A percentile compares a stretch with the other conserved stretches of the same genome.
These are phyloP conservation scores for Phyllosticta capitalensis DNA, from an alignment of 2,329 filamentous ascomycete genomes.

Conservation along the genomic window DNA sequence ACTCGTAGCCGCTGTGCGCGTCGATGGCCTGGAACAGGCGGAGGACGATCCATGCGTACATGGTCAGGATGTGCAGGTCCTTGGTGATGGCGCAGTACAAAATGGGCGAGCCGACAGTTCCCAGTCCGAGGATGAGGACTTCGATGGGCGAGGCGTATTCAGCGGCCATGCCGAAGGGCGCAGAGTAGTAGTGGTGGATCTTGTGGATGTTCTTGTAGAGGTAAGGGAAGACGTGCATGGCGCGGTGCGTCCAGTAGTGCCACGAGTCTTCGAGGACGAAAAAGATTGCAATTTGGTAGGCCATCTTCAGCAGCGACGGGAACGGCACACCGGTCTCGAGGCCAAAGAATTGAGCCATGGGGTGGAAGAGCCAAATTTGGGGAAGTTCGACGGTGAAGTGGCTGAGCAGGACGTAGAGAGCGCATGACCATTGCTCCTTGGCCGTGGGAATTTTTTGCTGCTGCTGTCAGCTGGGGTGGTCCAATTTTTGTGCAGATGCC, in stretches of 20 bases:
- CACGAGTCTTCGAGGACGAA: conserved; percentile 94
- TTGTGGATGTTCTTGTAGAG: conserved; percentile 98
- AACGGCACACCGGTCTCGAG: conserved; percentile 85
- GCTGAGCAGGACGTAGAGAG: conserved; percentile 80
- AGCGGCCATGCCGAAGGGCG: conserved; percentile 89
- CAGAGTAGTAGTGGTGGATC: conserved; percentile 97
- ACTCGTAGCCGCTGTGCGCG: conserved; percentile 95
- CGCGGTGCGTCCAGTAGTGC: conserved; percentile 96
- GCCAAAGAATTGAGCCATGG: conserved; percentile 85
- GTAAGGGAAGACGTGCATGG: conserved; percentile 75
- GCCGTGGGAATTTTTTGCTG: conserved; percentile 81
- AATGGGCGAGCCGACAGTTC: conserved; percentile 73
- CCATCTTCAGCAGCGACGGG: conserved; percentile 75
- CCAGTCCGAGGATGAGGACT: conserved; percentile 86
- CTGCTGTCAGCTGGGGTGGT: conserved; percentile 6
- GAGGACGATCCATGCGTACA: conserved; percentile 92
- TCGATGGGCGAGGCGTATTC: conserved; percentile 98
- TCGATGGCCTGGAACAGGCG: conserved; percentile 97
- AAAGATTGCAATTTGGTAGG: conserved; percentile 83
- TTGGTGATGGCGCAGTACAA: conserved; percentile 73
- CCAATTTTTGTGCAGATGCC: conserved; percentile 13
- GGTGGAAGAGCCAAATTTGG: conserved; percentile 99
- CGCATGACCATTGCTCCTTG: conserved; percentile 90
- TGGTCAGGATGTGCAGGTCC: conserved; percentile 89
- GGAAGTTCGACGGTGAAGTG: conserved; percentile 98